These are phyloP conservation scores for Talaromyces liani DNA, from an alignment of 495 filamentous ascomycete genomes.

Conservation along the genomic window DNA sequence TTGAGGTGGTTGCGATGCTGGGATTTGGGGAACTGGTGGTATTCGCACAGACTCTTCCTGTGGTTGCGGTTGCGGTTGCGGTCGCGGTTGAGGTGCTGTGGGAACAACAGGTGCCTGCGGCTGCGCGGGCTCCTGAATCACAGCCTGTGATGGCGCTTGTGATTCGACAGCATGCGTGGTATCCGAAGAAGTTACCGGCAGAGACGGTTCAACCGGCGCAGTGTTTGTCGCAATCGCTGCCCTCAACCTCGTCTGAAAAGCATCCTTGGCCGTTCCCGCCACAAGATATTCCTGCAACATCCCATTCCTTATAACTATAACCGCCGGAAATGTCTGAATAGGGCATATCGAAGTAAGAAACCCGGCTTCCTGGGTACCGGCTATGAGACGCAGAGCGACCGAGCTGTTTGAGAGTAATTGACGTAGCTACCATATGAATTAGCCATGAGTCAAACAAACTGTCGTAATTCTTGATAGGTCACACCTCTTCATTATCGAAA, in stretches of 20 bases:
- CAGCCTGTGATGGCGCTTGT: slow-evolving; percentile 5
- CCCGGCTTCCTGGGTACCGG: slow-evolving; percentile 68
- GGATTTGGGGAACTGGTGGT: background rate
- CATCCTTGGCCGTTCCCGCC: slow-evolving; percentile 48
- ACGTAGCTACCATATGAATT: slow-evolving; percentile 7
- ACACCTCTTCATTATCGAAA: slow-evolving; percentile 45
- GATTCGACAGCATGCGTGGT: slow-evolving; percentile 9
- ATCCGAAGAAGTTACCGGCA: background rate
- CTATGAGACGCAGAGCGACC: slow-evolving; percentile 59
- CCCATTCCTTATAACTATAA: slow-evolving; percentile 67
- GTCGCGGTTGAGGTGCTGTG: background rate
- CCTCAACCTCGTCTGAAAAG: slow-evolving; percentile 44
- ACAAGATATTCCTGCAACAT: slow-evolving; percentile 59
- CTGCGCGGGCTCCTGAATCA: background rate
- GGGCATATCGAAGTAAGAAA: slow-evolving; percentile 78
- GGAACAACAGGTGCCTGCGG: background rate
- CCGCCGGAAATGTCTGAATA: slow-evolving; percentile 60
- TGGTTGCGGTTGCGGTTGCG: background rate
- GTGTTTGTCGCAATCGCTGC: slow-evolving; percentile 22
- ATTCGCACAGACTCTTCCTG: background rate
- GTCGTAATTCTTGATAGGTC: background rate
- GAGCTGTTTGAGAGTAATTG: slow-evolving; percentile 46
- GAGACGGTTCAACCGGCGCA: background rate
- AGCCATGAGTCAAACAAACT: background rate
- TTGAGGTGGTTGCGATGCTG: background rate